Conservation (phyloP, 345 rosid genomes). For the Eucalyptus camaldulensis region DNA sequence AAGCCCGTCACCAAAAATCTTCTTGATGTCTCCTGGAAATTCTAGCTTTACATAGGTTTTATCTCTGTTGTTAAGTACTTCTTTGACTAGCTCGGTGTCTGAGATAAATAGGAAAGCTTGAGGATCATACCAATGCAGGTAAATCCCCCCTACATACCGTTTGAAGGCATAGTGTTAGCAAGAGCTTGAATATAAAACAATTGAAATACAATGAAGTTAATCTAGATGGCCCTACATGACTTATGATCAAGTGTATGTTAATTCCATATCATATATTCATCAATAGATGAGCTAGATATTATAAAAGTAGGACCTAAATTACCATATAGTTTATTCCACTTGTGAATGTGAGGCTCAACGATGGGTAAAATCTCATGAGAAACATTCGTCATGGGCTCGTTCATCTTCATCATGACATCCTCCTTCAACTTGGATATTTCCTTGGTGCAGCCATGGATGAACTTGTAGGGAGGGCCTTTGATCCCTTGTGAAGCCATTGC, state of each 20-base stretch:
- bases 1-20: constrained; percentile 25
- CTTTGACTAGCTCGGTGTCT: neutral
- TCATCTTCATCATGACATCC: neutral
- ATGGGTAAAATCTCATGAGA: neutral
- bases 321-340: neutral
- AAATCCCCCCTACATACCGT: neutral
- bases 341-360: neutral
- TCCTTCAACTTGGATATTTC: neutral
- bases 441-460: neutral
- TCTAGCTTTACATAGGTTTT: neutral
- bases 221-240: neutral
- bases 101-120: neutral
- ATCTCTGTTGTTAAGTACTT: constrained; percentile 5
- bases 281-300: neutral
- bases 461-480: neutral
- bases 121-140: neutral
- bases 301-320: neutral
- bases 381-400: neutral
- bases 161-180: neutral
- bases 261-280: neutral
- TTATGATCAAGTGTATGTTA: neutral
- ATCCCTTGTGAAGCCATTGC: neutral
- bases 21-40: neutral
- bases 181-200: neutral
- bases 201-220: neutral